These are phyloP conservation scores for Claviceps monticola DNA, from an alignment of 2,329 filamentous ascomycete species.

Conservation along the genomic window DNA sequence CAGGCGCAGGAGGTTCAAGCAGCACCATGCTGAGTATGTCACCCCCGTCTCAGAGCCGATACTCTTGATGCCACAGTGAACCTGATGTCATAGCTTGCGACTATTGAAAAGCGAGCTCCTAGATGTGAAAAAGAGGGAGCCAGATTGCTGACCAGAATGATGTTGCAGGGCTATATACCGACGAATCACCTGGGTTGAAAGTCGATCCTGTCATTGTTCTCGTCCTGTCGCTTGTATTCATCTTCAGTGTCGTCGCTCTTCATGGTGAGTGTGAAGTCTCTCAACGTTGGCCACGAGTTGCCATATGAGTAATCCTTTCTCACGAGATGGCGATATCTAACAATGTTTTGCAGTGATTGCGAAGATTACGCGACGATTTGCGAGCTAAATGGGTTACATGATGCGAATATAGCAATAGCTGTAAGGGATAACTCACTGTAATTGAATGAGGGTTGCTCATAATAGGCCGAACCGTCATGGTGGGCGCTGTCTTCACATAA, in stretches of 20 bases:
- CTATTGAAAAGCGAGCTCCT: not conserved
- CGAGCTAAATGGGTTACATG: conserved; percentile 30
- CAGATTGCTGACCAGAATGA: conserved; percentile 8
- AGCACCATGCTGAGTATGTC: conserved; percentile 94
- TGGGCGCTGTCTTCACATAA: not conserved
- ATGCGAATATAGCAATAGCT: not conserved
- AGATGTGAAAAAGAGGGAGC: not conserved
- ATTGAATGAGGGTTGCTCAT: not conserved
- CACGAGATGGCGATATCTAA: not conserved
- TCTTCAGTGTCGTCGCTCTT: conserved; percentile 94
- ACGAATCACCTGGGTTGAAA: conserved; percentile 93
- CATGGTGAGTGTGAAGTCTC: conserved; percentile 32
- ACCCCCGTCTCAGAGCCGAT: conserved; percentile 26
- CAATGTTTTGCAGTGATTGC: conserved; percentile 57
- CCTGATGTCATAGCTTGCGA: not conserved
- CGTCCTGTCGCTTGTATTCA: conserved; percentile 92
- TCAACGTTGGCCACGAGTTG: not conserved
- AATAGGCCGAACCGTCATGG: not conserved
- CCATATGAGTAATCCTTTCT: not conserved
- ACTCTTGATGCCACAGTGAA: not conserved
- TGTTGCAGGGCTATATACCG: conserved; percentile 72
- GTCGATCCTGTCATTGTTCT: conserved; percentile 96
- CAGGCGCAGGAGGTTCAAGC: conserved; percentile 88
- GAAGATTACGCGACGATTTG: conserved; percentile 86
- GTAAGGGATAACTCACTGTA: not conserved